These are phyloP conservation scores for Botryotinia calthae DNA, from an alignment of 2,329 filamentous ascomycete genomes.

Conservation along the genomic window DNA sequence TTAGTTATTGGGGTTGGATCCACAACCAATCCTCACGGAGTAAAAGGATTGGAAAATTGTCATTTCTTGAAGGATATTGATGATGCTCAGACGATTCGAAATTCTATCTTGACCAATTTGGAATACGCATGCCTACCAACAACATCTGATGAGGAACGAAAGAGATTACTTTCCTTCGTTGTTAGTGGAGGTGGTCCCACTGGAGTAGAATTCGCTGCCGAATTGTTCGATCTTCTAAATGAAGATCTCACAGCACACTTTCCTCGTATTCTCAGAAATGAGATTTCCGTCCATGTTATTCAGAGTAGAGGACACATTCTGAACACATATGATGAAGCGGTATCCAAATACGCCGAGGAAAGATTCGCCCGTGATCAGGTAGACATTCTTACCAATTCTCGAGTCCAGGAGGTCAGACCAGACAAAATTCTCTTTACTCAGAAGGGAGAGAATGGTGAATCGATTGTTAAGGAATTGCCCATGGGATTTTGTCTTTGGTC, in stretches of 20 bases:
- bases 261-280: conserved; percentile 86
- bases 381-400: conserved; percentile 85
- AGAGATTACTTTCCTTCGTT: conserved; percentile 89
- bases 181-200: conserved; percentile 93
- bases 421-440: conserved; percentile 91
- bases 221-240: conserved; percentile 93
- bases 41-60: conserved; percentile 90
- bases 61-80: conserved; percentile 94
- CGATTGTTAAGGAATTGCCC: conserved; percentile 87
- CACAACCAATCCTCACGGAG: conserved; percentile 89
- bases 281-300: conserved; percentile 96
- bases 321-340: conserved; percentile 95
- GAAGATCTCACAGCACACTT: conserved; percentile 85
- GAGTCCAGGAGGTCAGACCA: conserved; percentile 81
- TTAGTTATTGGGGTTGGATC: conserved; percentile 90
- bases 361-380: conserved; percentile 89
- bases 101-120: conserved; percentile 83
- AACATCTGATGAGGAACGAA: conserved; percentile 82
- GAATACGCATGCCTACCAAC: conserved; percentile 92
- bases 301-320: conserved; percentile 93
- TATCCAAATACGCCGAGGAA: conserved; percentile 88
- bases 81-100: conserved; percentile 86
- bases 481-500: conserved; percentile 98
- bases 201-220: conserved; percentile 95
- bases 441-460: conserved; percentile 67